Evolutionary conservation across 305 asterid species (phyloP), one percentile per base, ranked within the genome.

Genomic region (Withania somnifera): DNA sequence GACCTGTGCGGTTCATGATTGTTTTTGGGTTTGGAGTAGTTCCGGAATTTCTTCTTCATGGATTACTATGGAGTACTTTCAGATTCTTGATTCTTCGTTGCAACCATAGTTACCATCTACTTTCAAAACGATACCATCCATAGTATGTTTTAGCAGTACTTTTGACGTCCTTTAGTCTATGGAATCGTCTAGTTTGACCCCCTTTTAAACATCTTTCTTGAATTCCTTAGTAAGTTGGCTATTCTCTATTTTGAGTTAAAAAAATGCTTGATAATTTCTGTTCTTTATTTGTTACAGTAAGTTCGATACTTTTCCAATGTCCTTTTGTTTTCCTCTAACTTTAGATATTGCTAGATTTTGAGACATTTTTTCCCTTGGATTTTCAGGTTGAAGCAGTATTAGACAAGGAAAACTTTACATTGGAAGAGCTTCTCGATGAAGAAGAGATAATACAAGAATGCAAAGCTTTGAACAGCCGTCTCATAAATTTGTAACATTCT

Each of bases 381-480:
- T 61, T 64, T 57, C 80, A 96, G 99, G 97, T 96, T 83, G 99
- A 96, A 88, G 90, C 97, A 6, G 92, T 96, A 88, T 88, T 96
- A 85, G 99, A 96, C 93, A 91, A 92, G 93, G 99, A 96, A 51
- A 87, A 88, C 86, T 93, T 87, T 89, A 87, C 97, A 2, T 80
- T 96, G 91, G 99, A 96, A 85, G 99, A 94, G 90, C 99, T 96
- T 84, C 87, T 96, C 91, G 99, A 96, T 84, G 99, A 94, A 90
- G 99, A 96, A 88, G 99, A 96, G 89, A 91, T 93, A 85, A 94
- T 94, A 85, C 99, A 96, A 94, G 99, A 96, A 87, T 96, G 99
- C 98, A 96, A 94, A 91, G 97, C 97, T 76, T 84, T 95, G 82
- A 96, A 96, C 89, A 89, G 93, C 61, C 98, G 98, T 80, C 97